Evolutionary conservation across 2,329 filamentous ascomycete genomes (phyloP), one percentile per base, ranked within the genome.

Genomic region (Chrysosphaeria jannelii): DNA sequence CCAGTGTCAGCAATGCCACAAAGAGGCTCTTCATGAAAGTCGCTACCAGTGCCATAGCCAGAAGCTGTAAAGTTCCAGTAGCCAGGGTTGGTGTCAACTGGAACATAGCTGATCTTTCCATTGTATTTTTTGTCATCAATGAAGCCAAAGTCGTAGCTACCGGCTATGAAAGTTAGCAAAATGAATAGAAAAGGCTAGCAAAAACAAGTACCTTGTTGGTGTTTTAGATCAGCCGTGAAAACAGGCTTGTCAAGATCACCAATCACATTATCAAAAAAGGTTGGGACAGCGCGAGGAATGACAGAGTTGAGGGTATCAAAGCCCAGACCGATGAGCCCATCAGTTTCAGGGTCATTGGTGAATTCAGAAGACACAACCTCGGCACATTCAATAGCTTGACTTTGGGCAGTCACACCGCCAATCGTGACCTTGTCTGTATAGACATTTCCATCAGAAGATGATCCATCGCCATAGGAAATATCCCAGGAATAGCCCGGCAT

Each of bases 41-140:
- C 47, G 25, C 35, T 36, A 27, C 38, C 48, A 31, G 57, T 44
- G 21, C 48, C 43, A 28, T 48, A 41, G 20, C 47, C 44, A 30
- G 50, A 51, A 25, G 46, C 47, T 28, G 57, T 51, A 28, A 61
- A 58, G 26, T 50, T 43, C 58, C 58, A 65, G 44, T 51, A 62
- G 14, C 55, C 55, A 10, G 51, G 40, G 28, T 37, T 41, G 31
- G 36, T 47, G 37, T 53, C 45, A 31, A 58, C 48, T 13, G 42
- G 28, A 11, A 48, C 42, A 40, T 57, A 65, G 29, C 40, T 43
- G 33, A 65, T 49, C 14, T 38, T 28, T 22, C 58, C 58, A 4
- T 47, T 53, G 47, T 57, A 60, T 34, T 52, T 52, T 29, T 41
- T 40, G 10, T 28, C 32, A 40, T 63, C 51, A 32, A 62, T 55